Evolutionary conservation across 805 yeast species (phyloP).

Genomic region (Sugiyamaella qingdaonensis): DNA sequence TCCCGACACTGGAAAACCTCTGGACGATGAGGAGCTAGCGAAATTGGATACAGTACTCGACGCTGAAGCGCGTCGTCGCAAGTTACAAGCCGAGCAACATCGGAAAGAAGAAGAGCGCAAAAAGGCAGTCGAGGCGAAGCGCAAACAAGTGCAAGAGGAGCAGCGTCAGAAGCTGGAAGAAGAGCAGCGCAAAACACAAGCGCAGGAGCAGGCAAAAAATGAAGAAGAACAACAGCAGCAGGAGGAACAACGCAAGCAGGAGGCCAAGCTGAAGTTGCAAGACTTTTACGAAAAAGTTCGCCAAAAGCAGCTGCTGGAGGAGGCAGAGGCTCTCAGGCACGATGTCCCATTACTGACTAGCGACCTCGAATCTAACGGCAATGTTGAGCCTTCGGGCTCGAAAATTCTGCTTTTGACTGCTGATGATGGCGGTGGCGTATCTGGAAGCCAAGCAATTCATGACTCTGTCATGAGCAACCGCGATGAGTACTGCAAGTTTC

Average conservation of each 20-base stretch:
- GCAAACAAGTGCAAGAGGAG: no score
- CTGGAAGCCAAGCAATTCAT: conserved; percentile 16
- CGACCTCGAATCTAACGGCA: conserved; percentile 9
- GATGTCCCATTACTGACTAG: neutral
- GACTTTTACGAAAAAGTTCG: neutral
- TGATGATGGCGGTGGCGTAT: conserved; percentile 23
- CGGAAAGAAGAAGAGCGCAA: conserved; percentile 2
- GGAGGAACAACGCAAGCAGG: conserved; percentile 1
- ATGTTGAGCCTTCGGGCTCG: neutral
- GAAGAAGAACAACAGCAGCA: neutral
- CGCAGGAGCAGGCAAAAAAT: neutral
- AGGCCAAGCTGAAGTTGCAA: neutral
- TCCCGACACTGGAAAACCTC: neutral
- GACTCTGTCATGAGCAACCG: conserved; percentile 26
- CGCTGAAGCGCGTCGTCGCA: neutral
- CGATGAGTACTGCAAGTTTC: conserved; percentile 28
- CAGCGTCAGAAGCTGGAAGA: neutral
- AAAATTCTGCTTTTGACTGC: conserved; percentile 26
- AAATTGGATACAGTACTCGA: neutral
- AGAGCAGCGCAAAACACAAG: neutral
- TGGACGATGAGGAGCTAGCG: neutral
- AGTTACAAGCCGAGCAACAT: neutral
- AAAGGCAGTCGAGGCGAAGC: neutral
- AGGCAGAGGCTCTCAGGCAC: neutral
- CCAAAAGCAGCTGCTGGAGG: neutral